Percentiles rank a stretch among this genome's conserved stretches.
These are phyloP conservation scores for Fusarium pseudocircinatum DNA, from an alignment of 2,329 filamentous ascomycete genomes.

Conservation along the genomic window DNA sequence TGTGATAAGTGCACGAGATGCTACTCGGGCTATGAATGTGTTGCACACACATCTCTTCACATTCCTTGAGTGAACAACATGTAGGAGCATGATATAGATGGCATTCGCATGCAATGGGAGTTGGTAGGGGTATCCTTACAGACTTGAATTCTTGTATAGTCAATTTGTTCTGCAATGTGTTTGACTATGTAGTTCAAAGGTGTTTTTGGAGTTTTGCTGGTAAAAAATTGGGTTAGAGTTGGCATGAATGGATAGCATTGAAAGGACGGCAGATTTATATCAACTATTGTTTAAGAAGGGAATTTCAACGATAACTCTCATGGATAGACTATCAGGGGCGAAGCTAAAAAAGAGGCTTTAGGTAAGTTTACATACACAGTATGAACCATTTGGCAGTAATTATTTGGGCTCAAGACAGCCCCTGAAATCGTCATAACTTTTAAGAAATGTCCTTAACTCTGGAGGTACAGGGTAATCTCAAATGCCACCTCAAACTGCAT, in stretches of 20 bases:
- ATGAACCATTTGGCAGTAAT: not conserved
- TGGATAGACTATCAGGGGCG: not conserved
- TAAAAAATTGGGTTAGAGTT: conserved; percentile 24
- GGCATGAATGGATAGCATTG: not conserved
- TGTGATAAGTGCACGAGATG: conserved; percentile 91
- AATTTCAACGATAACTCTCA: not conserved
- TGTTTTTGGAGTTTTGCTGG: conserved; percentile 31
- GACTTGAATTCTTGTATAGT: not conserved
- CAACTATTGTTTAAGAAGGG: not conserved
- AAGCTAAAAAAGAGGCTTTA: not conserved
- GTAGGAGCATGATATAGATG: not conserved
- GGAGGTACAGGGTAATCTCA: conserved; percentile 32
- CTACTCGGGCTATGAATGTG: conserved; percentile 93
- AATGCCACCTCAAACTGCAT: not conserved
- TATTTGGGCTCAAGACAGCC: no score
- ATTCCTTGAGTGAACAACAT: conserved; percentile 75
- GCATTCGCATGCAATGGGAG: conserved; percentile 18
- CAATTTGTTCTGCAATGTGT: not conserved
- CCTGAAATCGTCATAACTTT: not conserved
- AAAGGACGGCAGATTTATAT: not conserved
- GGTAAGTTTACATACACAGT: not conserved
- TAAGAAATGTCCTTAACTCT: not conserved
- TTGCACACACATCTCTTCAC: conserved; percentile 97
- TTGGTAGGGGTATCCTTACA: conserved; percentile 11
- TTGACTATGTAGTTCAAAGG: conserved; percentile 6